These are phyloP conservation scores for Haematococcus lacustris DNA, from an alignment of 139 green algal species.

Conservation along the genomic window DNA sequence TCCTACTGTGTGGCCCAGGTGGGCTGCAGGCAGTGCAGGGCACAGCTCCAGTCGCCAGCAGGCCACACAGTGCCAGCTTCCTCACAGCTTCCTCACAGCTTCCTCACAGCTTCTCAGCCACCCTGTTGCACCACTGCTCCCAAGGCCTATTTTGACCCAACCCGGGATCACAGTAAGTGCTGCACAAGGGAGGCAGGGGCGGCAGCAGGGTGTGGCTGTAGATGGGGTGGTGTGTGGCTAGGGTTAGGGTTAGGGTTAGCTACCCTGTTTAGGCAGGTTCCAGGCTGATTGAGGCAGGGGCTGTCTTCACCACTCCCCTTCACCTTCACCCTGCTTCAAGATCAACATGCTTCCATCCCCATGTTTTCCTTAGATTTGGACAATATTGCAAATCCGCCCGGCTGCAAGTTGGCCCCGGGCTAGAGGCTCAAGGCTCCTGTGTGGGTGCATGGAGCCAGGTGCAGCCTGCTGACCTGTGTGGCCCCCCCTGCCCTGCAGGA, in stretches of 20 bases:
- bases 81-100: background rate
- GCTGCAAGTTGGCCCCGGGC: background rate
- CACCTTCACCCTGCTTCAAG: too few species aligned
- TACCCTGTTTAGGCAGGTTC: too few species aligned
- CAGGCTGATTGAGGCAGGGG: too few species aligned
- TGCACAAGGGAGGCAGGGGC: background rate
- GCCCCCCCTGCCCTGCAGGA: constrained; percentile 11
- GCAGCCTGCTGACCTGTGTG: background rate
- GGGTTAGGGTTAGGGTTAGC: too few species aligned
- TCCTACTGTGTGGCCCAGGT: constrained; percentile 31
- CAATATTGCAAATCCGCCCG: background rate
- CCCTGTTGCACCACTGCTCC: background rate
- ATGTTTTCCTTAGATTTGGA: too few species aligned
- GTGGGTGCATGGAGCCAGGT: background rate
- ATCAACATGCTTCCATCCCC: too few species aligned
- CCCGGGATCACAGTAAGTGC: background rate
- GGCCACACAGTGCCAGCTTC: background rate
- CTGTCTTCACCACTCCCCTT: too few species aligned
- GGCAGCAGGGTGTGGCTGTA: too few species aligned
- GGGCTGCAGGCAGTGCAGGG: background rate
- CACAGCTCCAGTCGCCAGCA: too few species aligned
- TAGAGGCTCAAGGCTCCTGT: background rate
- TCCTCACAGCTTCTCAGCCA: background rate
- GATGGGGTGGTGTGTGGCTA: too few species aligned
- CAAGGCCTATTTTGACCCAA: background rate